phyloP scores from a whole-genome alignment of 768 basidiomycete genomes.

The Cyathus striatus region DNA sequence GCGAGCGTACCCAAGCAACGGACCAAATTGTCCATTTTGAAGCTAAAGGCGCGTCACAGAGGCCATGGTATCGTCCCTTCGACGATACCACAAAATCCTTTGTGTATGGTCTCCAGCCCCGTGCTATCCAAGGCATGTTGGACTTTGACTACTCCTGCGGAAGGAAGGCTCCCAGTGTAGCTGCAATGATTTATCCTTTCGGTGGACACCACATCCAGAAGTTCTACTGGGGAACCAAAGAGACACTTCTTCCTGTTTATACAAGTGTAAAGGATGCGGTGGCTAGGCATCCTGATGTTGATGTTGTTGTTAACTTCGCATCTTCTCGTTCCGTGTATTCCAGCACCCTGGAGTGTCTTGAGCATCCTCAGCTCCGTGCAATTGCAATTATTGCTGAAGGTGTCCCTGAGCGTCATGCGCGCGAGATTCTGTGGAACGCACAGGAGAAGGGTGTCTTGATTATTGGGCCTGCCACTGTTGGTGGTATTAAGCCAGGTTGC shows the following conservation, averaged over 20 bases:
- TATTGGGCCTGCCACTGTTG: constrained; percentile 93
- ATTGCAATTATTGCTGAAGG: constrained; percentile 98
- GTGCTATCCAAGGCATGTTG: constrained; percentile 94
- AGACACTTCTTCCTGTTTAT: constrained; percentile 97
- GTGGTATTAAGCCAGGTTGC: constrained; percentile 99
- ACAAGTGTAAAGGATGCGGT: constrained; percentile 87
- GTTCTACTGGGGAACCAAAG: constrained; percentile 99
- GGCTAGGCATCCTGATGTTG: constrained; percentile 92
- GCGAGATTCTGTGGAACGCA: constrained; percentile 91
- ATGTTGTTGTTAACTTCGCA: constrained; percentile 98
- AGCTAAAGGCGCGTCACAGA: constrained; percentile 32
- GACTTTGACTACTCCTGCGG: constrained; percentile 99
- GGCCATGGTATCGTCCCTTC: constrained; percentile 88
- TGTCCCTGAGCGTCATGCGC: constrained; percentile 96
- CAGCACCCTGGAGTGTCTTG: constrained; percentile 88
- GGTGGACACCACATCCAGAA: constrained; percentile 99
- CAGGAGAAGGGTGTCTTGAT: constrained; percentile 84
- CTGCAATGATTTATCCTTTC: constrained; percentile 99
- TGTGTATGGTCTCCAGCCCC: constrained; percentile 97
- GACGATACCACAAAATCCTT: constrained; percentile 92
- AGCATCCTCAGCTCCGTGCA: constrained; percentile 45
- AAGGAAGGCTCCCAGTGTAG: constrained; percentile 83
- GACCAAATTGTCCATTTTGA: constrained; percentile 94
- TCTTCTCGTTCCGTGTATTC: constrained; percentile 91
- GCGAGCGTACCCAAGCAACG: constrained; percentile 75